Base-by-base conservation (phyloP, 1,284 basidiomycete genomes). In the Butyriboletus pseudospeciosus region DNA sequence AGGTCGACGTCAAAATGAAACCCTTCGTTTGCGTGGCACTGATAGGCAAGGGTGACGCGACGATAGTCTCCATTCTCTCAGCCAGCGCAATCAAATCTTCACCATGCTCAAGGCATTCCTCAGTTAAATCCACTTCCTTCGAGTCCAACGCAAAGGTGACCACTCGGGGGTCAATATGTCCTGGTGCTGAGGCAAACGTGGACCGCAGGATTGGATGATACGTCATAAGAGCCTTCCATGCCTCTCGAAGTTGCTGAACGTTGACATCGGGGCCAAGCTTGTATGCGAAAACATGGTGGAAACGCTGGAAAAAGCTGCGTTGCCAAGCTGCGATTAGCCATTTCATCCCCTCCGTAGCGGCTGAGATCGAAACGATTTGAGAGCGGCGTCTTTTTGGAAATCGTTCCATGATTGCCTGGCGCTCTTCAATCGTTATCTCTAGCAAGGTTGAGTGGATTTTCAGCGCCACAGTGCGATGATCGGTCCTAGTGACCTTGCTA, bases 251-350 rank as follows among this genome's bases (percentile, higher is more conserved):
- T 49, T 56, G 69, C 13, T 47, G 42, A 10, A 57, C 48, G 30
- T 76, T 65, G n/a, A 76, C 52, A 44, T 68, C 59, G 3, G 57
- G 42, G 1, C 69, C 61, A 35, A 80, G 63, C 36, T 65, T 64
- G 52, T 73, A 78, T 2, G 73, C 73, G 51, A 80, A 80, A 32
- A 71, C 73, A 58, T 77, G 73, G 49, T 79, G 79, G 59, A 75
- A 79, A 32, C 76, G 70, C 9, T 69, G 69, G 30, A 72, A 64
- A n/a, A 58, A 53, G 53, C 76, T 79, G 37, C 65, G 64, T 57
- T 77, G 72, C 79, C 79, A 79, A 49, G 73, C 75, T 10, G 73
- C 76, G 20, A 78, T 66, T 16, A 74, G 58, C 73, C 73, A 73
- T 44, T 68, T 64, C 57, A 64, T 59, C 46, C 56, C 56, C 20